phyloP scores from a whole-genome alignment of 1,139 yeast species.

The Hemisphaericaspora xylofermentans region DNA sequence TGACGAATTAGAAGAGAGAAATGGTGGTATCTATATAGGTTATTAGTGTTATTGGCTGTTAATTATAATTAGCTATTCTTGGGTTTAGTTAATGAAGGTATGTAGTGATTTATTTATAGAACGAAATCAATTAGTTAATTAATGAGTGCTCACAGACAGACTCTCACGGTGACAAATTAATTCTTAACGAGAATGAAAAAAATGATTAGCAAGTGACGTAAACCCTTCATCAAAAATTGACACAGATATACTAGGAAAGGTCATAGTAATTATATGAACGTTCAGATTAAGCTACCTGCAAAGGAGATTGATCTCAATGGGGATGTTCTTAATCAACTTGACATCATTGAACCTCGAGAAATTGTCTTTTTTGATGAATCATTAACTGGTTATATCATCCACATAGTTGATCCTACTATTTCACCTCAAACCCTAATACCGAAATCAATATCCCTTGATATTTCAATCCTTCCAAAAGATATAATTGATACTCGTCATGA shows the following conservation, averaged over 20 bases:
- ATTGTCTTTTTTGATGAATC: slow-evolving; percentile 39
- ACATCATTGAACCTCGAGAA: slow-evolving; percentile 5
- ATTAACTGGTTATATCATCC: slow-evolving; percentile 33
- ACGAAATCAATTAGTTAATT: background rate
- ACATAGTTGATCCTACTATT: no score
- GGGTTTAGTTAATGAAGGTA: no score
- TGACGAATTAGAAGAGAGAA: slow-evolving; percentile 38
- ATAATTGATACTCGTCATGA: slow-evolving; percentile 12
- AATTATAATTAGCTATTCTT: no score
- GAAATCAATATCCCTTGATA: slow-evolving; percentile 24
- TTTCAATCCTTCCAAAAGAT: slow-evolving; percentile 31
- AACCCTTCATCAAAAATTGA: no score
- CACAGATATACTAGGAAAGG: no score
- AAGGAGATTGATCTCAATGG: background rate
- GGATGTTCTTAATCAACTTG: slow-evolving; percentile 1
- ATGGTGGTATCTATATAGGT: slow-evolving; percentile 47
- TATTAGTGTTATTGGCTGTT: no score
- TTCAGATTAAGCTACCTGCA: slow-evolving; percentile 13
- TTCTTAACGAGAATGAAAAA: no score
- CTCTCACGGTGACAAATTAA: no score
- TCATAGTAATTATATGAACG: slow-evolving; percentile 7
- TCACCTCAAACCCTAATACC: slow-evolving; percentile 11
- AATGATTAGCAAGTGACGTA: no score
- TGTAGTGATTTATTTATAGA: background rate
- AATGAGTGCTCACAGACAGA: no score